phyloP scores from a whole-genome alignment of 2,329 filamentous ascomycete species.

The Venturiaceae sp. region DNA sequence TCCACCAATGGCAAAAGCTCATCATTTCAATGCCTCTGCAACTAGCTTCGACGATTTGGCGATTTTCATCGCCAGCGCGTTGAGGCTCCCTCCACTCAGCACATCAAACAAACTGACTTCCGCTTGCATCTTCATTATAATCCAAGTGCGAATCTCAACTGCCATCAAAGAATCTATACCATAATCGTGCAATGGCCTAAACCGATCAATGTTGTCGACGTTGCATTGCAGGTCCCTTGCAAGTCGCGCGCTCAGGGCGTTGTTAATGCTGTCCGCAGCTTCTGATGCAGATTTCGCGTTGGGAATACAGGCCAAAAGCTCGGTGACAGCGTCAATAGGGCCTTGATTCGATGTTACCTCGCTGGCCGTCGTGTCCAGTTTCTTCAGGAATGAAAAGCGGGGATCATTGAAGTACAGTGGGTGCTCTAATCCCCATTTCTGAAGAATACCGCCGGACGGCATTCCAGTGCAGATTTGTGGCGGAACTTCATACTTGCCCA shows the following conservation, averaged over 20 bases:
- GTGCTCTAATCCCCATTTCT: too few species aligned
- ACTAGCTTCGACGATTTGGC: too few species aligned
- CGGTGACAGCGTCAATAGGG: background rate
- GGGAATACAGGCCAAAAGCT: background rate
- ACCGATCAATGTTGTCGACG: background rate
- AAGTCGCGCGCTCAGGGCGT: too few species aligned
- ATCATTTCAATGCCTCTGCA: too few species aligned
- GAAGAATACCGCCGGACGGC: too few species aligned
- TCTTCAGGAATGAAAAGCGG: too few species aligned
- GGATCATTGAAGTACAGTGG: too few species aligned
- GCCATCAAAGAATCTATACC: background rate
- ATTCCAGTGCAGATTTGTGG: too few species aligned
- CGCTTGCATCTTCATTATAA: background rate
- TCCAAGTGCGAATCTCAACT: background rate
- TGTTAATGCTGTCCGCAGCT: background rate
- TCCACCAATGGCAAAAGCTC: too few species aligned
- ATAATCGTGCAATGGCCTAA: background rate
- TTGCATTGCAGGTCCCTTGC: background rate
- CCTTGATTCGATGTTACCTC: background rate
- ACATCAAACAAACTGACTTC: background rate
- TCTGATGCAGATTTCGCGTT: background rate
- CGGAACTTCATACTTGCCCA: too few species aligned
- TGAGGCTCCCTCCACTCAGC: too few species aligned
- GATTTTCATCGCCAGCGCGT: too few species aligned
- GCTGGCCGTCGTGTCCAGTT: background rate